phyloP scores from a whole-genome alignment of 2,329 filamentous ascomycete species.

The Exophiala sp. region DNA sequence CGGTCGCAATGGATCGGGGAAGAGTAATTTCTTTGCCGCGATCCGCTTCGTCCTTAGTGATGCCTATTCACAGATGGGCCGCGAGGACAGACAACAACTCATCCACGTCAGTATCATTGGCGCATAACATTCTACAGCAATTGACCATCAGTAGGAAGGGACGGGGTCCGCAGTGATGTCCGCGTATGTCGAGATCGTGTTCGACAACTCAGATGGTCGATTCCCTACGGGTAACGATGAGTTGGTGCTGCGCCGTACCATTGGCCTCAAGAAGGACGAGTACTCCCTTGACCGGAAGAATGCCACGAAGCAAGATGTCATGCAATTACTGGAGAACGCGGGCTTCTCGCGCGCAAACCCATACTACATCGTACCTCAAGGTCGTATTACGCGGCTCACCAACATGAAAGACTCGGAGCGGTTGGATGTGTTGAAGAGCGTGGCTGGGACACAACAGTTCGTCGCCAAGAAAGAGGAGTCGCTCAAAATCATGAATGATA shows the following conservation, averaged over 20 bases:
- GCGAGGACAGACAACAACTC: slow-evolving; percentile 89
- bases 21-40: slow-evolving; percentile 99
- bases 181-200: slow-evolving; percentile 98
- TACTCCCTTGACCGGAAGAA: slow-evolving; percentile 97
- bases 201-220: slow-evolving; percentile 93
- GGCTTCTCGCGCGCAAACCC: slow-evolving; percentile 96
- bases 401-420: slow-evolving; percentile 98
- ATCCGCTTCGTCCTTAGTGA: slow-evolving; percentile 98
- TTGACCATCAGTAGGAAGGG: slow-evolving; percentile 59
- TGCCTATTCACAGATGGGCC: slow-evolving; percentile 91
- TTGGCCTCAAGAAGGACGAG: slow-evolving; percentile 96
- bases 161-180: slow-evolving; percentile 97
- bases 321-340: slow-evolving; percentile 90
- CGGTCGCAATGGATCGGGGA: slow-evolving; percentile 96
- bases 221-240: slow-evolving; percentile 92
- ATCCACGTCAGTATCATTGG: slow-evolving; percentile 57
- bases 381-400: slow-evolving; percentile 87
- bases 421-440: slow-evolving; percentile 85
- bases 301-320: slow-evolving; percentile 86
- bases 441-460: slow-evolving; percentile 97
- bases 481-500: slow-evolving; percentile 94
- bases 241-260: slow-evolving; percentile 83
- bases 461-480: slow-evolving; percentile 87
- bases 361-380: slow-evolving; percentile 98
- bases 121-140: background rate